Percentiles rank a stretch among this genome's conserved stretches.
Evolutionary conservation across 2,329 filamentous ascomycete species (phyloP).

Genomic region (Botrytis paeoniae): DNA sequence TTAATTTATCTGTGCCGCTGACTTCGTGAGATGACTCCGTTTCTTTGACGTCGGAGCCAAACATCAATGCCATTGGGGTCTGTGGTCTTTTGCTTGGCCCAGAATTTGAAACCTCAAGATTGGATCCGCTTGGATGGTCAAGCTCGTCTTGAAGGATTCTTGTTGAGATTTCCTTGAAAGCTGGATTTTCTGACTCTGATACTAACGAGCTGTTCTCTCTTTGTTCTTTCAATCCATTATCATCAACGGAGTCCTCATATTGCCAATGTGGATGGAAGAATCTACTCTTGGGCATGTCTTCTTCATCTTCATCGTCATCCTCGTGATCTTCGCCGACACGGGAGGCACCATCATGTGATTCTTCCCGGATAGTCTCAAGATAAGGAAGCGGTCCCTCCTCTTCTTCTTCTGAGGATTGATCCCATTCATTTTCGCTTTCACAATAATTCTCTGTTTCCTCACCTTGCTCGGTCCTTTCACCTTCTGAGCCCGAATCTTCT

Average conservation of each 20-base stretch:
- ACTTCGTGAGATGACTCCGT: conserved; percentile 22
- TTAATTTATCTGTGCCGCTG: conserved; percentile 20
- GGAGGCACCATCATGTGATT: neutral
- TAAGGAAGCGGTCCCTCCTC: neutral
- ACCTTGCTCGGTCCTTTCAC: neutral
- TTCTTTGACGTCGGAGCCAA: neutral
- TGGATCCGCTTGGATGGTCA: neutral
- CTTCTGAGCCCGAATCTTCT: neutral
- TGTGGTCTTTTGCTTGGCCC: neutral
- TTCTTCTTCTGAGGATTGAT: neutral
- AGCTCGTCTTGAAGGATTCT: neutral
- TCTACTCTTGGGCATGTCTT: conserved; percentile 10
- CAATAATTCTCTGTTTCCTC: neutral
- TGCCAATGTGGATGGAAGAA: conserved; percentile 8
- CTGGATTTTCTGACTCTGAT: neutral
- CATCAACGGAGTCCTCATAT: neutral
- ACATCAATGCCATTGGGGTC: neutral
- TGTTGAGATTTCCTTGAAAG: neutral
- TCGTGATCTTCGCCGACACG: neutral
- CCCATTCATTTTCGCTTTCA: conserved; percentile 6
- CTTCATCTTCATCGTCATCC: neutral
- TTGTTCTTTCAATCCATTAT: neutral
- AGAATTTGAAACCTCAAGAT: neutral
- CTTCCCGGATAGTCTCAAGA: conserved; percentile 18
- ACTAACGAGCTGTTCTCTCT: neutral